Base-by-base conservation (phyloP, 371 early-diverging fungal species). In the Mortierella sp. region DNA sequence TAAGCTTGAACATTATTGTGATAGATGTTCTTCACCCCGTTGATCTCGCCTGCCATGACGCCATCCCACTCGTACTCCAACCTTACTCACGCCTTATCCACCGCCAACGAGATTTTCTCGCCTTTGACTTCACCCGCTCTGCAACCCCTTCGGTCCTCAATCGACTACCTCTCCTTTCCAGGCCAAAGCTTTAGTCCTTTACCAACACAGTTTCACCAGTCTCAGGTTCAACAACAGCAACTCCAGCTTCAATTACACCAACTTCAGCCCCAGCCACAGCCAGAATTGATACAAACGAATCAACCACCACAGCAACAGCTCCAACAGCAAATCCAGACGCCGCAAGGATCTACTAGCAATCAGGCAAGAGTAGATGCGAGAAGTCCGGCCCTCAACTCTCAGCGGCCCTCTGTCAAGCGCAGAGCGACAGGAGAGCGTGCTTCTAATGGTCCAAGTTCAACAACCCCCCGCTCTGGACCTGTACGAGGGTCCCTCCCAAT, bases 81-180 rank as follows among this genome's bases (percentile, higher is more conserved):
- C 38, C 67, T 84, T 72, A 77, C 80, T 50, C 83, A 88, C 10
- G 75, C 80, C 16, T 65, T 80, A 7, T 74, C 79, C 1, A 76
- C 84, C 15, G 69, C 76, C 28, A 83, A 77, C 45, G 81, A 87
- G 62, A 86, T 77, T 24, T 91, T 92, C 70, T 91, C 90, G 11
- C 94, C 94, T 4, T 75, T 94, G 2, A 88, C 94, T 6, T 94
- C 94, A 3, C 94, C 94, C 16, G 92, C 91, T 0, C 74, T 92
- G 21, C 87, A 86, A 43, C 92, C 94, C 3, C 74, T 70, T 41
- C 83, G 80, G 57, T 67, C 75, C 15, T 72, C 73, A 38, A 75
- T 75, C 33, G 81, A 81, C 38, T 81, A 72, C 50, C 72, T 81
- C 1, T 81, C 81, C 5, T 76, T 81, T 45, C 75, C 81, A n/a